phyloP scores from a whole-genome alignment of 1,284 basidiomycete species.

The Entoloma clypeatum region DNA sequence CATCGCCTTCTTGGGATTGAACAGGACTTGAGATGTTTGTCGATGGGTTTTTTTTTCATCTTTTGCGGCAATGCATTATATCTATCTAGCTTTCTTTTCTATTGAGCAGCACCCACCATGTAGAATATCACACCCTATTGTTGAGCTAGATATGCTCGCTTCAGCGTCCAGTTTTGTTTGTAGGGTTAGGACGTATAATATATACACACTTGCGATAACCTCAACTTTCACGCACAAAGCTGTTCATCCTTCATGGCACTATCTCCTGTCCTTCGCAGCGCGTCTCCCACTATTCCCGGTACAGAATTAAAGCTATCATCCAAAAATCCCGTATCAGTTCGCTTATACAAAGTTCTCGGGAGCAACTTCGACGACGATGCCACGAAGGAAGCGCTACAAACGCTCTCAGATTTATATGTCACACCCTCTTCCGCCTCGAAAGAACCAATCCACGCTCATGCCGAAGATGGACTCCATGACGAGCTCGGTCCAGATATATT shows the following conservation, averaged over 20 bases:
- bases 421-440: slow-evolving; percentile 29
- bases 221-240: too few species aligned
- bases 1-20: slow-evolving; percentile 33
- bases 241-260: too few species aligned
- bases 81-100: slow-evolving; percentile 27
- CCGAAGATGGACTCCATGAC: slow-evolving; percentile 35
- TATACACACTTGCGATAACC: too few species aligned
- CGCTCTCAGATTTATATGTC: slow-evolving; percentile 76
- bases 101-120: slow-evolving; percentile 22
- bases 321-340: slow-evolving; percentile 69
- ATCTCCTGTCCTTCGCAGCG: too few species aligned
- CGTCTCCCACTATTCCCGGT: too few species aligned
- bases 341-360: slow-evolving; percentile 86
- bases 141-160: slow-evolving; percentile 23
- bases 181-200: too few species aligned
- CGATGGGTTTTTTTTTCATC: slow-evolving; percentile 14
- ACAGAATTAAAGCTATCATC: slow-evolving; percentile 6
- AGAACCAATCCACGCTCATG: slow-evolving; percentile 26
- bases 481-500: slow-evolving; percentile 22
- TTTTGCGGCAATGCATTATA: slow-evolving; percentile 24
- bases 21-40: slow-evolving; percentile 6
- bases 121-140: slow-evolving; percentile 24
- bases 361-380: slow-evolving; percentile 81
- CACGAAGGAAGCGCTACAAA: slow-evolving; percentile 77
- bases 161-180: too few species aligned